phyloP scores from a whole-genome alignment of 129 eudicot genomes.

The Scalesia atractyloides region DNA sequence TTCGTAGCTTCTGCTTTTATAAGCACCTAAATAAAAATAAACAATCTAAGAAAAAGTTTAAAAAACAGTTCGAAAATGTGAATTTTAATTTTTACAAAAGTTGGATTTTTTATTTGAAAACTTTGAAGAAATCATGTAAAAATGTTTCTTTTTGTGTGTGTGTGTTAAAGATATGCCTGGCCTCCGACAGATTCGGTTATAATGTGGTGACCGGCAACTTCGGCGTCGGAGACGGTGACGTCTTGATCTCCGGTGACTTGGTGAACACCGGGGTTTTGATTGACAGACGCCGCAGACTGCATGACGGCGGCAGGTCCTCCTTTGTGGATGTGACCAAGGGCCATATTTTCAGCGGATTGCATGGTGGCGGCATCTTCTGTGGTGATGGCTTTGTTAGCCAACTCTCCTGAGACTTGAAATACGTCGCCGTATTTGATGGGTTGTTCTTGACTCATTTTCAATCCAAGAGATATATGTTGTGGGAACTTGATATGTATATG shows the following conservation, averaged over 20 bases:
- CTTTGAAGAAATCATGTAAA: neutral
- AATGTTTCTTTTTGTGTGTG: neutral
- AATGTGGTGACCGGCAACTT: conserved; percentile 38
- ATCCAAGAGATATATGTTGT: neutral
- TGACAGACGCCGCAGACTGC: conserved; percentile 62
- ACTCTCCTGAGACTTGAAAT: no score
- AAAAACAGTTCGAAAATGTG: no score
- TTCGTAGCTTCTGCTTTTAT: no score
- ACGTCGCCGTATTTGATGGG: no score
- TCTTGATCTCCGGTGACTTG: conserved; percentile 34
- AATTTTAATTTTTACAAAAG: no score
- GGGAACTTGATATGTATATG: no score
- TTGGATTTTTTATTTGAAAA: no score
- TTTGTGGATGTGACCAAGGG: conserved; percentile 44
- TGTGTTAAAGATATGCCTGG: no score
- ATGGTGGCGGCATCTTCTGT: conserved; percentile 68
- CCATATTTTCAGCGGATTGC: conserved; percentile 62
- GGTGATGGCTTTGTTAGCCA: no score
- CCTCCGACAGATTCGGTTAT: conserved; percentile 52
- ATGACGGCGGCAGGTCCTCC: conserved; percentile 72
- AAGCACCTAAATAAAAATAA: no score
- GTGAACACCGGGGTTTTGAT: conserved; percentile 44
- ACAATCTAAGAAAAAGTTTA: no score
- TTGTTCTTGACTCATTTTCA: conserved; percentile 41
- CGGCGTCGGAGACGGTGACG: conserved; percentile 39